Base-by-base conservation (phyloP, 1,284 basidiomycete genomes). In the Afroboletus lepidellus region DNA sequence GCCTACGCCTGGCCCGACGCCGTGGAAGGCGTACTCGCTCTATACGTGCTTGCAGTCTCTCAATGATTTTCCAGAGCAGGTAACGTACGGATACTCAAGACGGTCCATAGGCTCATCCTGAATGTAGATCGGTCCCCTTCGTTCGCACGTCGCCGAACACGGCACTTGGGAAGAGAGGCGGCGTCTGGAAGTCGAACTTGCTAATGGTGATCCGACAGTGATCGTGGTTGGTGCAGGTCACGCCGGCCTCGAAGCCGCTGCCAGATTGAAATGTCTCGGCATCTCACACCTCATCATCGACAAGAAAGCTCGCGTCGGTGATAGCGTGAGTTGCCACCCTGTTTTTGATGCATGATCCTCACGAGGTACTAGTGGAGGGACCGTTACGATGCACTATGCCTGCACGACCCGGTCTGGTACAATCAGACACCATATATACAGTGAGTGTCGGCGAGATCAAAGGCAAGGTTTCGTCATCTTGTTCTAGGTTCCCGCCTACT, bases 41-140 rank as follows among this genome's bases (percentile, higher is more conserved):
- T 77, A 73, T 57, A 82, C 81, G 0, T 72, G 74, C 51, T 67
- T 83, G 29, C 76, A 80, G 34, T 72, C 70, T 16, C 69, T 84
- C 41, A 69, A 77, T 37, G 79, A 69, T 24, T 71, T 72, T 56
- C 74, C 76, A 0, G 78, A 78, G 23, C 48, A 63, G 56, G 64
- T 69, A 21, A 20, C 27, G 45, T 42, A 1, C 12, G 2, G 11
- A 23, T 8, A 1, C 18, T 9, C 29, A 8, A 27, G 0, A 11
- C 34, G 23, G 8, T 12, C 5, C 8, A 21, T 24, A 8, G 21
- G 18, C 43, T 61, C 34, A 63, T 48, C 11, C 7, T 1, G 4
- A 13, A n/a, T 25, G 4, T 30, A 67, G 69, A 13, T 59, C 12
- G 63, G 67, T 5, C 36, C 55, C 21, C 56, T 61, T 12, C 66